Conservation (phyloP, 345 rosid species). For the Populus alba region DNA sequence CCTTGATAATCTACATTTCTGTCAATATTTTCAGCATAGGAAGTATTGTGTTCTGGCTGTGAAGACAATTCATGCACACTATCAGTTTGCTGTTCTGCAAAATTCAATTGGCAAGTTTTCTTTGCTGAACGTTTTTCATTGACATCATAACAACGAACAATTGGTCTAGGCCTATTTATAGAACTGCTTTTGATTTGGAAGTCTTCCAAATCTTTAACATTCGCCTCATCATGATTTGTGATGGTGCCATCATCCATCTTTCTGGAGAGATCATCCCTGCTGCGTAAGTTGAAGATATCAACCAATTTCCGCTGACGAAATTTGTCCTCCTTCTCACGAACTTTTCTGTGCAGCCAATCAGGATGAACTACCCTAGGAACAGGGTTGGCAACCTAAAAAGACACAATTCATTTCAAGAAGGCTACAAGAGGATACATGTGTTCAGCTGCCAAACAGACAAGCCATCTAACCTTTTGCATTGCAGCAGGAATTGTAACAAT, state of each 20-base stretch:
- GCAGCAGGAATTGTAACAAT: conserved; percentile 97
- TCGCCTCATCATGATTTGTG: conserved; percentile 28
- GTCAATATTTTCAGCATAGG: conserved; percentile 50
- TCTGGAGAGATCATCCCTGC: conserved; percentile 33
- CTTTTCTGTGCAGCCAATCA: conserved; percentile 95
- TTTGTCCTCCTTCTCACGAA: conserved; percentile 88
- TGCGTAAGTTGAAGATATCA: conserved; percentile 53
- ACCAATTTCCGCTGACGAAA: conserved; percentile 79
- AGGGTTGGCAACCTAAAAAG: conserved; percentile 78
- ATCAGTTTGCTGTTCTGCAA: conserved; percentile 25
- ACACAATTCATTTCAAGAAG: conserved; percentile 20
- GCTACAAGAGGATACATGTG: conserved; percentile 14
- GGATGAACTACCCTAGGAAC: conserved; percentile 96
- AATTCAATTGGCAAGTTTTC: conserved; percentile 21
- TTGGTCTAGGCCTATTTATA: conserved; percentile 56
- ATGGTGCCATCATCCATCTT: conserved; percentile 17
- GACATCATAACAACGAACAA: conserved; percentile 56
- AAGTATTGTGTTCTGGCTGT: conserved; percentile 26
- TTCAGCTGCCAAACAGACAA: conserved; percentile 10
- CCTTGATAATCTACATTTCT: conserved; percentile 76
- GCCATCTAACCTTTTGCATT: conserved; percentile 82
- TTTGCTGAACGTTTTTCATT: conserved; percentile 33
- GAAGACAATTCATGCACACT: conserved; percentile 29
- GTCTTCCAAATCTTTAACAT: conserved; percentile 75
- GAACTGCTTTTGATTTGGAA: conserved; percentile 49